These are phyloP conservation scores for Skeletonema potamos DNA, from an alignment of 108 stramenopile species.

Conservation along the genomic window DNA sequence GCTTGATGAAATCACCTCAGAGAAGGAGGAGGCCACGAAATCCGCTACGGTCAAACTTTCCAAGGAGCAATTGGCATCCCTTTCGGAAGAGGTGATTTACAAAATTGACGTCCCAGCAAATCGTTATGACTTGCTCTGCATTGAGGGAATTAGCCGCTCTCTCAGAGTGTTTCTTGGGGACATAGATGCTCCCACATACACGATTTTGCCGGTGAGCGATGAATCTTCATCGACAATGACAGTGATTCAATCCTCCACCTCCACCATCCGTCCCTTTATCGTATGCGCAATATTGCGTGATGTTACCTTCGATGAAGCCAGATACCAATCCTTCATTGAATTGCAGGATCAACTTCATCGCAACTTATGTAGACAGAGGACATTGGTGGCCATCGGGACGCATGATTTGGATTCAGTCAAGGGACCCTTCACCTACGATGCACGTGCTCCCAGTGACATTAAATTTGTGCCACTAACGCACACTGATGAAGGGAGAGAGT, in stretches of 20 bases:
- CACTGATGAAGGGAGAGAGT: constrained; percentile 61
- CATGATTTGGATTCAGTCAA: constrained; percentile 94
- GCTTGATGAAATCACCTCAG: constrained; percentile 97
- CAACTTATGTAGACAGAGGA: constrained; percentile 97
- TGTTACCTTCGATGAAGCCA: constrained; percentile 80
- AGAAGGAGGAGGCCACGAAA: constrained; percentile 87
- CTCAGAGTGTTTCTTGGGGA: constrained; percentile 91
- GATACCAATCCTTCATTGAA: constrained; percentile 98
- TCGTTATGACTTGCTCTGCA: constrained; percentile 97
- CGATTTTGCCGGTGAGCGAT: constrained; percentile 32
- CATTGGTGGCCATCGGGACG: constrained; percentile 98
- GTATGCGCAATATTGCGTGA: constrained; percentile 97
- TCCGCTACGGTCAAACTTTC: constrained; percentile 62
- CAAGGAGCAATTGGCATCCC: constrained; percentile 54
- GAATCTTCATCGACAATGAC: constrained; percentile 55
- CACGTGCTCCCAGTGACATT: constrained; percentile 81
- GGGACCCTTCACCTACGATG: constrained; percentile 94
- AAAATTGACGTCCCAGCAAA: constrained; percentile 99
- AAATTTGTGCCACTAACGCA: constrained; percentile 95
- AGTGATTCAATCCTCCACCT: constrained; percentile 80
- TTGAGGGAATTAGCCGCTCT: constrained; percentile 95
- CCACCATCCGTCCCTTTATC: constrained; percentile 93
- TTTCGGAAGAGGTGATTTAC: constrained; percentile 84
- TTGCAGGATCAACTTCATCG: constrained; percentile 99
- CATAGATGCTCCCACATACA: constrained; percentile 76